Evolutionary conservation across 2,329 filamentous ascomycete genomes (phyloP).

Genomic region (Sclerotinia spermophila): DNA sequence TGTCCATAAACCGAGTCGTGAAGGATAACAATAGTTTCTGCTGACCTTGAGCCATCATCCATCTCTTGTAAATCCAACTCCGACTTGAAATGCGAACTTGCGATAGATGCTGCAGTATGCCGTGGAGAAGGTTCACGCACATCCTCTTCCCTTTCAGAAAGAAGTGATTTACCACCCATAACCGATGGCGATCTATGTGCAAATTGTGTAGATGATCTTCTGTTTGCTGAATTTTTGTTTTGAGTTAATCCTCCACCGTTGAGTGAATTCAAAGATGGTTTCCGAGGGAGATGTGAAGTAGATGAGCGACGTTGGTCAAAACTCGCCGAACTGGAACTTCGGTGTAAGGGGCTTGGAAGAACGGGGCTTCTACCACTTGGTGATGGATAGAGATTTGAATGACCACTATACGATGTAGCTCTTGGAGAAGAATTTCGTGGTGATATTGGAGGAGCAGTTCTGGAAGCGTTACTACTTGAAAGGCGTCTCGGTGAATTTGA

Average conservation of each 20-base stretch:
- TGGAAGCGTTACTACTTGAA: conserved; percentile 28
- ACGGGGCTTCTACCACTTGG: conserved; percentile 31
- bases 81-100: conserved; percentile 34
- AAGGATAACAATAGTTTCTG: conserved; percentile 75
- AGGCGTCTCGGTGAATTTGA: conserved; percentile 44
- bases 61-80: conserved; percentile 34
- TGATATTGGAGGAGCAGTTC: conserved; percentile 24
- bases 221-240: conserved; percentile 38
- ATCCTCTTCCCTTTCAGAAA: conserved; percentile 37
- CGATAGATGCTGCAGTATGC: conserved; percentile 48
- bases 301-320: conserved; percentile 40
- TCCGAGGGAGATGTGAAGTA: conserved; percentile 42
- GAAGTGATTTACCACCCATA: conserved; percentile 41
- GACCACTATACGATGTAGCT: conserved; percentile 10
- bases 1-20: conserved; percentile 96
- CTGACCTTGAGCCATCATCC: conserved; percentile 32
- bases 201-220: conserved; percentile 44
- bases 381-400: conserved; percentile 24
- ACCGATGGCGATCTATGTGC: conserved; percentile 32
- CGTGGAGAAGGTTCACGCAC: conserved; percentile 37
- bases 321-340: conserved; percentile 44
- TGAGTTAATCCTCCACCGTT: conserved; percentile 39
- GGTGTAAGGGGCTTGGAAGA: conserved; percentile 36
- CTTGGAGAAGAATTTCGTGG: conserved; percentile 21
- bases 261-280: conserved; percentile 44